Percentiles rank a stretch among this genome's conserved stretches.
phyloP scores from a whole-genome alignment of 768 basidiomycete species.

The Lentinula sp. region DNA sequence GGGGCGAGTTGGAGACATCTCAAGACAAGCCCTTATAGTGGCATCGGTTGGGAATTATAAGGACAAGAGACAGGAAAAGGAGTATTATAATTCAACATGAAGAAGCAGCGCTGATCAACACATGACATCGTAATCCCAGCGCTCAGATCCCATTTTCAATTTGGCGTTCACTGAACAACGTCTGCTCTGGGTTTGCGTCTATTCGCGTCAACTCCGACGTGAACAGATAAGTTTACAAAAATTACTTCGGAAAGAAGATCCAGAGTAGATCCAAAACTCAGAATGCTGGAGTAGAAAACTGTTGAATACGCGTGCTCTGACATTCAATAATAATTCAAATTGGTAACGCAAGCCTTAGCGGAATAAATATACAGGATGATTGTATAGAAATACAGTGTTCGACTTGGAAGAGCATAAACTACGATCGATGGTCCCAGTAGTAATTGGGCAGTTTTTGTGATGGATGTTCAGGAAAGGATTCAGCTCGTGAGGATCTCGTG shows the following conservation, averaged over 20 bases:
- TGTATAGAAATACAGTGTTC: neutral
- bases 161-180: too few species aligned
- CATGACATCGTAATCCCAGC: too few species aligned
- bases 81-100: neutral
- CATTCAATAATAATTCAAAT: too few species aligned
- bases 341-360: neutral
- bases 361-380: neutral
- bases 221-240: too few species aligned
- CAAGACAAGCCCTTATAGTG: neutral
- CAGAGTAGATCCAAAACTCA: too few species aligned
- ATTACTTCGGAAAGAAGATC: too few species aligned
- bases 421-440: conserved; percentile 10
- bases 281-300: too few species aligned
- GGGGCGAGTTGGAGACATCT: neutral
- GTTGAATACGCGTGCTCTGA: too few species aligned
- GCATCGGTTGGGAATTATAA: neutral
- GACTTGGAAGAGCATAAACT: neutral
- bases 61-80: neutral
- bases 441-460: conserved; percentile 11
- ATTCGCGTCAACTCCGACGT: too few species aligned
- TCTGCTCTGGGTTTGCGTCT: too few species aligned
- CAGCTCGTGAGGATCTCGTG: conserved; percentile 4
- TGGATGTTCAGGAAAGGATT: conserved; percentile 4
- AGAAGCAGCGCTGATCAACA: too few species aligned
- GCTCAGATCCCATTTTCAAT: too few species aligned